These are phyloP conservation scores for Escovopsis weberi DNA, from an alignment of 2,329 filamentous ascomycete genomes.

Conservation along the genomic window DNA sequence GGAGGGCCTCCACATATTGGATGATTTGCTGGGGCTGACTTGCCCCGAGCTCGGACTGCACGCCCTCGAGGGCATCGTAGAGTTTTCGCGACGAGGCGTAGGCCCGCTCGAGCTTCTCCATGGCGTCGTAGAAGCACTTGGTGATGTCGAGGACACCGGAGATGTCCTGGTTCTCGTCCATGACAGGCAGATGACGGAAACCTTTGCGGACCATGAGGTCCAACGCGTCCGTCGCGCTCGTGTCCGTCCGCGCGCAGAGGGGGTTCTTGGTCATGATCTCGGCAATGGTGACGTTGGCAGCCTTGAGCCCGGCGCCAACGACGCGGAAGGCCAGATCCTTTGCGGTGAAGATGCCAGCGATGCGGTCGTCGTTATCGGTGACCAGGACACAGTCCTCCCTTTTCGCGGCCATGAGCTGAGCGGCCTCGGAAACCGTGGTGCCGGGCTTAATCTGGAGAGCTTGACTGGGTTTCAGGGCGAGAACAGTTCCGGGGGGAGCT, in stretches of 20 bases:
- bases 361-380: slow-evolving; percentile 93
- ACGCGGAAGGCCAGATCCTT: slow-evolving; percentile 97
- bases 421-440: slow-evolving; percentile 88
- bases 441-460: slow-evolving; percentile 94
- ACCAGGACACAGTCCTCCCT: slow-evolving; percentile 95
- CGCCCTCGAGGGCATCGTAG: slow-evolving; percentile 93
- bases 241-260: slow-evolving; percentile 91
- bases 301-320: slow-evolving; percentile 79
- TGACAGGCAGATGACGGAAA: slow-evolving; percentile 92
- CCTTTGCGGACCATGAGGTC: slow-evolving; percentile 98
- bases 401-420: slow-evolving; percentile 97
- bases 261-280: slow-evolving; percentile 99
- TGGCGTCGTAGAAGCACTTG: slow-evolving; percentile 99
- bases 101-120: slow-evolving; percentile 97
- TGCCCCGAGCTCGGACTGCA: slow-evolving; percentile 89
- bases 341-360: slow-evolving; percentile 96
- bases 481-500: slow-evolving; percentile 87
- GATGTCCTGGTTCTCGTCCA: slow-evolving; percentile 99
- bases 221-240: slow-evolving; percentile 90
- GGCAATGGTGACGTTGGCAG: slow-evolving; percentile 78
- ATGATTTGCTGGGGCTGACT: slow-evolving; percentile 98
- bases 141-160: slow-evolving; percentile 97
- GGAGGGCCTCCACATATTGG: slow-evolving; percentile 91
- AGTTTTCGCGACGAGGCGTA: slow-evolving; percentile 97
- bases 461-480: slow-evolving; percentile 86